These are phyloP conservation scores for Nyctanthes arbortristis DNA, from an alignment of 257 asterid genomes.

Conservation along the genomic window DNA sequence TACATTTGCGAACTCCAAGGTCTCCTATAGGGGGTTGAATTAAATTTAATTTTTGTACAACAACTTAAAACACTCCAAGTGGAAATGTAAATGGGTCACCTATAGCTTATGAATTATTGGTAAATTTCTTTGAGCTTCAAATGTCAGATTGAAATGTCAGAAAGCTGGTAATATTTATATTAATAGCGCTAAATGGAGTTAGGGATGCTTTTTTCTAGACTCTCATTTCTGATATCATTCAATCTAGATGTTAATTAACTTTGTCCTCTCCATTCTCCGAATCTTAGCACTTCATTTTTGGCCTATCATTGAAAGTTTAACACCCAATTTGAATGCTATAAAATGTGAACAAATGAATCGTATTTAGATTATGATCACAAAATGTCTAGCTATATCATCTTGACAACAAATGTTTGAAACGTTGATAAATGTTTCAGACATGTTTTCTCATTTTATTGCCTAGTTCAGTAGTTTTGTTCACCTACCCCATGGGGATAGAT, in stretches of 20 bases:
- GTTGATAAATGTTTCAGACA: background rate
- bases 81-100: background rate
- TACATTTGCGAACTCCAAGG: too few species aligned
- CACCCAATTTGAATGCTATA: background rate
- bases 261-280: background rate
- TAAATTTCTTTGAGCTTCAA: background rate
- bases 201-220: background rate
- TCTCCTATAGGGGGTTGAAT: too few species aligned
- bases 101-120: background rate
- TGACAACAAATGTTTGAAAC: background rate
- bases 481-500: too few species aligned
- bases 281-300: background rate
- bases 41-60: too few species aligned
- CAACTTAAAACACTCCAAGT: too few species aligned
- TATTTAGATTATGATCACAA: background rate
- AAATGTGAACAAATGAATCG: too few species aligned
- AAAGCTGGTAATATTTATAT: background rate
- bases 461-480: too few species aligned
- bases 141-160: too few species aligned
- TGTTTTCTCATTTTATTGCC: background rate
- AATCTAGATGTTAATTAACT: too few species aligned
- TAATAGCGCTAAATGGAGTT: background rate
- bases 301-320: background rate
- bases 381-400: background rate
- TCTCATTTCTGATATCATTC: background rate